Evolutionary conservation across 2,329 filamentous ascomycete species (phyloP), one percentile per base, ranked within the genome.

Genomic region (Diplocarpon rosae): DNA sequence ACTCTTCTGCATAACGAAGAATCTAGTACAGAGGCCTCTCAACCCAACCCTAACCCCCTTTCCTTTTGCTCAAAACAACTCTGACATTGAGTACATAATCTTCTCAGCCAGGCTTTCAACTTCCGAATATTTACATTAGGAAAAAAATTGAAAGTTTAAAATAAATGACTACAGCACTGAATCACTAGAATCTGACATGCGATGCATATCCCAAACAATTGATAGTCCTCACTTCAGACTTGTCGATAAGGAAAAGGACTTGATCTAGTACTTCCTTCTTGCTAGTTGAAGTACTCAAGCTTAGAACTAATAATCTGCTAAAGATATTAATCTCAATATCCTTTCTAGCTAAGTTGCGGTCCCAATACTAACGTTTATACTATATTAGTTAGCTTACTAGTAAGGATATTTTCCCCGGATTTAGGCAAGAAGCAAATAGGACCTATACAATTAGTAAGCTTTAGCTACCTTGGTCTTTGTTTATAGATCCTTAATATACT

Each of bases 371-470:
- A 77, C 50, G 9, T 66, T 59, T n/a, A n/a, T n/a, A n/a, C n/a
- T 15, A 65, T 59, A 48, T 75, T 68, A 30, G 68, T 62, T 2
- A 76, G 76, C 54, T 80, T 69, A 29, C 75, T 75, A 53, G 79
- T 71, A 38, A 76, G 62, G 42, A 75, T 57, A 50, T 69, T 69
- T 47, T 63, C 60, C 38, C 71, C 68, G 5, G 67, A 69, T 55
- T 69, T 72, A 42, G 76, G 71, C 15, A 71, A 59, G 54, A 80
- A 79, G 42, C 76, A 73, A 52, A 78, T 73, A 46, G 79, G 69
- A 59, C 75, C 75, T 78, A 29, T 30, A 33, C 11, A 13, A 38
- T 14, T 37, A 12, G 14, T 48, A 12, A 49, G 39, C 30, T 31
- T 31, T 2, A 10, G n/a, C 2, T 3, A 3, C 29, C 8, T 30